Conservation (phyloP, 1,284 basidiomycete species). For the Malassezia arunalokei region DNA sequence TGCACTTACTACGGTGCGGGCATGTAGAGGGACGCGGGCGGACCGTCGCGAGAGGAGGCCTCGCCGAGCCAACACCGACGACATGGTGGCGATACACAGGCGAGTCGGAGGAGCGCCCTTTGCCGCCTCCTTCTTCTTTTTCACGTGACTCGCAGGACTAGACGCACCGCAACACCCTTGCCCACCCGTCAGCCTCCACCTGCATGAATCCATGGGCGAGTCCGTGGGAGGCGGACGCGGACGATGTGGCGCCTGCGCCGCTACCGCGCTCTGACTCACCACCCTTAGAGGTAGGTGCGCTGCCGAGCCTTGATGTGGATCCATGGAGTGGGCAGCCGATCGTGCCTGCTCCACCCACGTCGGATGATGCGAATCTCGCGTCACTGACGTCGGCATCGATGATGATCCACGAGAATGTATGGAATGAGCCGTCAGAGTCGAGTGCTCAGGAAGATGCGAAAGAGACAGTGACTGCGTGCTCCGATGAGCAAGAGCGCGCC, state of each 20-base stretch:
- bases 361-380: conserved; percentile 2
- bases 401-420: conserved; percentile 13
- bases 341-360: background rate
- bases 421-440: conserved; percentile 1
- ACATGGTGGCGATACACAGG: background rate
- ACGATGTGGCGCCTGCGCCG: background rate
- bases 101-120: background rate
- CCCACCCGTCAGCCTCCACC: background rate
- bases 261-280: background rate
- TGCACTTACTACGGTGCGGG: background rate
- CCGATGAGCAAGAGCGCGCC: background rate
- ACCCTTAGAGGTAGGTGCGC: background rate
- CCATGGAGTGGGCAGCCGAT: conserved; percentile 1
- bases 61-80: background rate
- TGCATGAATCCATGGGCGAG: conserved; percentile 16
- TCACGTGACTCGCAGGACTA: too few species aligned
- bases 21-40: background rate
- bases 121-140: too few species aligned
- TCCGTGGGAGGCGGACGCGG: conserved; percentile 5
- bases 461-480: background rate
- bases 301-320: background rate
- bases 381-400: conserved; percentile 4
- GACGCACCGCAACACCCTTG: background rate
- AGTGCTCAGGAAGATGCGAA: background rate
- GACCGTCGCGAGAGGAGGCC: background rate